Percentiles rank a stretch among this genome's conserved stretches.
phyloP scores from a whole-genome alignment of 2,329 filamentous ascomycete species.

The Scorias spongiosa region DNA sequence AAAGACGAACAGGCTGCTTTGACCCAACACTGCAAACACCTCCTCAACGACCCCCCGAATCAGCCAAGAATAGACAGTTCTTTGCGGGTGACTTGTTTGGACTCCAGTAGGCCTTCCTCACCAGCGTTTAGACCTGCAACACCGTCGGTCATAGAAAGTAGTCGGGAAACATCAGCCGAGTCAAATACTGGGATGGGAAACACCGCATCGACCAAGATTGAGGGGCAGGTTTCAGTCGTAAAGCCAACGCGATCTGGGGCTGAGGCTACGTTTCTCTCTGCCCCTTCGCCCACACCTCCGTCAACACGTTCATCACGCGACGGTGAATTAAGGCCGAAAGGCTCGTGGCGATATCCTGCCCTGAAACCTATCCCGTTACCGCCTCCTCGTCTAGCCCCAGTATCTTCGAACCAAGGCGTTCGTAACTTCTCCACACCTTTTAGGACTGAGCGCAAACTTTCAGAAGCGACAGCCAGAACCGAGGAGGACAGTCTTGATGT shows the following conservation, averaged over 20 bases:
- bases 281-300: neutral
- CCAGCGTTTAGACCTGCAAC: neutral
- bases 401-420: conserved; percentile 6
- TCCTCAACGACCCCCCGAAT: conserved; percentile 3
- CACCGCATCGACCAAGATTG: neutral
- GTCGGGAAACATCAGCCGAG: neutral
- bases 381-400: conserved; percentile 14
- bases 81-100: neutral
- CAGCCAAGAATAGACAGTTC: neutral
- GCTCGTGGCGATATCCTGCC: conserved; percentile 6
- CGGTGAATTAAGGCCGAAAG: neutral
- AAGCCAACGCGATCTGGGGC: neutral
- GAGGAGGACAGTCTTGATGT: neutral
- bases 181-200: neutral
- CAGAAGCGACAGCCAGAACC: neutral
- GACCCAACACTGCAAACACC: conserved; percentile 34
- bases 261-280: neutral
- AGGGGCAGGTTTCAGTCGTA: neutral
- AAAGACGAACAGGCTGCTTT: conserved; percentile 54
- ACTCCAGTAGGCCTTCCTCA: neutral
- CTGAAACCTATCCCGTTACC: conserved; percentile 15
- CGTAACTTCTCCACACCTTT: neutral
- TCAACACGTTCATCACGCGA: neutral
- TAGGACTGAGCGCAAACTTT: conserved; percentile 1
- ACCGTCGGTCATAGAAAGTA: neutral